phyloP scores from a whole-genome alignment of 176 grass and related monocot species.

The Zizania latifolia region DNA sequence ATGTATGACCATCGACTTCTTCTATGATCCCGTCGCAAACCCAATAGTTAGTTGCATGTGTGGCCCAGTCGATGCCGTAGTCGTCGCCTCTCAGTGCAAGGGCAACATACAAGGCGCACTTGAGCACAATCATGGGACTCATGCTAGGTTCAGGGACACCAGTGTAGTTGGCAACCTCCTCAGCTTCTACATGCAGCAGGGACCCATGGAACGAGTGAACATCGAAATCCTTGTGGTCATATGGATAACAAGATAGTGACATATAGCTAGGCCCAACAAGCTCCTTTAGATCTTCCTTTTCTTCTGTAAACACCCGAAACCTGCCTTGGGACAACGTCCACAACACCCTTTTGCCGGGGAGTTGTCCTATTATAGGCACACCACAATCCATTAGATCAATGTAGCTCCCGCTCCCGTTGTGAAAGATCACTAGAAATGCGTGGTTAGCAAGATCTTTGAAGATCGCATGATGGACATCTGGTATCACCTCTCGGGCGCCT shows the following conservation, averaged over 20 bases:
- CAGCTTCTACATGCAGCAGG: not conserved
- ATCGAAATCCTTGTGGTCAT: too few species aligned
- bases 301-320: not conserved
- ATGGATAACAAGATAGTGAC: fast-evolving
- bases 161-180: not conserved
- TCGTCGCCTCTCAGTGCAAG: too few species aligned
- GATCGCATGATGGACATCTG: not conserved
- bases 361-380: not conserved
- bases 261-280: not conserved
- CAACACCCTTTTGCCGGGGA: not conserved
- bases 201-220: too few species aligned
- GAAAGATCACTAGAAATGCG: not conserved
- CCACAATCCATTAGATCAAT: not conserved
- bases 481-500: not conserved
- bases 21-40: constrained; percentile 19
- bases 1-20: not conserved
- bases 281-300: fast-evolving
- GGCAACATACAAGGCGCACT: not conserved
- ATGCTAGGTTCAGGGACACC: not conserved
- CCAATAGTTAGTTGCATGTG: not conserved
- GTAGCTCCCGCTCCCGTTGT: not conserved
- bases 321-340: not conserved
- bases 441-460: fast-evolving
- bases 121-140: not conserved
- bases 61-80: not conserved